A percentile compares a stretch with the other conserved stretches of the same genome.
phyloP scores from a whole-genome alignment of 352 stramenopile species.

The Pythium volutum region DNA sequence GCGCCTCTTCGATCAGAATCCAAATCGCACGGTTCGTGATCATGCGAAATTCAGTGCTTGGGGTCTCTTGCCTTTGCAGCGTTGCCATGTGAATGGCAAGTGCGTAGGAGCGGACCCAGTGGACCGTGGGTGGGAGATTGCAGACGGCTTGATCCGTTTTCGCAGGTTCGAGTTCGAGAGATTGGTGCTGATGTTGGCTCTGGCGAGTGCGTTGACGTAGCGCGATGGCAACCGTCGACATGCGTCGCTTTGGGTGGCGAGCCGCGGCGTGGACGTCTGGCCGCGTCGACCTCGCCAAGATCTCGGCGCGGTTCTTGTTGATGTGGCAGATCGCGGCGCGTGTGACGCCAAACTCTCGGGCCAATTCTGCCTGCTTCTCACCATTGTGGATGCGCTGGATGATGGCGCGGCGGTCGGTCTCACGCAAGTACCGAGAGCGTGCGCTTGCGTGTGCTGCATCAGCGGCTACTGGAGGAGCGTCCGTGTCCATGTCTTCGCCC shows the following conservation, averaged over 20 bases:
- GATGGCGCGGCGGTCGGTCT: constrained; percentile 57
- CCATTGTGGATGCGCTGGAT: constrained; percentile 67
- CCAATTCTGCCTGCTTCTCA: constrained; percentile 59
- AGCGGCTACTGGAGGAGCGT: too few relatives aligned
- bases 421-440: constrained; percentile 38
- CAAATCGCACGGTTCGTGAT: constrained; percentile 19
- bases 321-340: constrained; percentile 72
- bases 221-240: constrained; percentile 18
- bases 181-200: constrained; percentile 1
- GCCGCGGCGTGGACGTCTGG: constrained; percentile 17
- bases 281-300: constrained; percentile 37
- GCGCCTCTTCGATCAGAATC: constrained; percentile 32
- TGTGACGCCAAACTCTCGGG: constrained; percentile 65
- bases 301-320: constrained; percentile 74
- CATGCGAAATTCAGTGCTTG: constrained; percentile 4
- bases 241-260: constrained; percentile 26
- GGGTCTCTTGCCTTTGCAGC: constrained; percentile 10
- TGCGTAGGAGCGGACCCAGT: constrained; percentile 16
- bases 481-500: too few relatives aligned
- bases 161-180: too few relatives aligned
- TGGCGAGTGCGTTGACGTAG: neutral
- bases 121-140: neutral
- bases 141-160: too few relatives aligned
- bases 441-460: too few relatives aligned
- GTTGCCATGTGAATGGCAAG: constrained; percentile 24